Evolutionary conservation across 2,329 filamentous ascomycete species (phyloP), one percentile per base, ranked within the genome.

Genomic region (Colletotrichum shisoi): DNA sequence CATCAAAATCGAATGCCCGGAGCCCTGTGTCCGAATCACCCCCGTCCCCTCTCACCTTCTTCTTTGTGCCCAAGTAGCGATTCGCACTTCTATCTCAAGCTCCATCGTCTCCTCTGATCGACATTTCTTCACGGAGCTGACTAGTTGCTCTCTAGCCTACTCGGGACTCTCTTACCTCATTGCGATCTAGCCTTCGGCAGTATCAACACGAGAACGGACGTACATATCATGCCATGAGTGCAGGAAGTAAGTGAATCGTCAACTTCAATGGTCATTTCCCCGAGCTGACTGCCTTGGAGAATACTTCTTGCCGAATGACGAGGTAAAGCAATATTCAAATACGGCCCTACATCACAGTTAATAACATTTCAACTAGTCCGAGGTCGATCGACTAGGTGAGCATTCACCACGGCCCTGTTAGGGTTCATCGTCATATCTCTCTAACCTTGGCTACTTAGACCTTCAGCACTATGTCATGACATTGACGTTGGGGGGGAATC

Each of bases 191-290:
- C 58, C 78, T 80, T 45, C 62, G 74, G 42, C 69, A 73, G 15
- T 76, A 76, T 69, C 76, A 77, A 3, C 71, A 74, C 11, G 79
- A 79, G 58, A 77, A 79, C 63, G 77, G 77, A 3, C 70, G 77
- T 19, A 78, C 76, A 1, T 79, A 79, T 42, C 75, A 79, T 58
- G 70, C 76, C 2, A 78, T 49, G 44, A 48, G 44, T 51, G 44
- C 31, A 17, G 45, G n/a, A 9, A 27, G 44, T 51, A 40, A 27
- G 34, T 40, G 21, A 7, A 1, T 12, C 19, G 2, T 15, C 31
- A 9, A 19, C 1, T 6, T 21, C 11, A 7, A 27, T 3, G 4
- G 3, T 15, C 17, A 34, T 15, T 4, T 27, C 9, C 27, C 9
- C 8, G 12, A 13, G n/a, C 31, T 34, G 17, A 61, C 34, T 52